Evolutionary conservation across 2,329 filamentous ascomycete genomes (phyloP), one percentile per base, ranked within the genome.

Genomic region (Conoideocrella luteorostrata): DNA sequence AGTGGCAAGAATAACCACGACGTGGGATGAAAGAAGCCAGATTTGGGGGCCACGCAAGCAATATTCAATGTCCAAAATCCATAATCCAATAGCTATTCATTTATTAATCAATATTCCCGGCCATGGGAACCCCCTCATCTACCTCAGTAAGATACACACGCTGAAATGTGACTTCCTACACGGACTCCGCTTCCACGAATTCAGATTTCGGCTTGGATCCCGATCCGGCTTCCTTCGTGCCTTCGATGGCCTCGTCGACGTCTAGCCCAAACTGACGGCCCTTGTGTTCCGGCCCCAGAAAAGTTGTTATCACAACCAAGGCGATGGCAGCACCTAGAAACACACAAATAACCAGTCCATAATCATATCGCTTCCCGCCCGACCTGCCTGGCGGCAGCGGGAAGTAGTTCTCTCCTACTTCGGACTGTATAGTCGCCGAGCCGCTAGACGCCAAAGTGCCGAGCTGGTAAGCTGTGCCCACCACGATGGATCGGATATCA

Each of bases 401-500:
- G n/a, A 43, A 35, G 15, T 43, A 37, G 0, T 28, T 26, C 20
- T 43, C 41, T 18, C 33, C 41, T 7, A 43, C 20, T 10, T 26
- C 30, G 9, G 41, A 36, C 30, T 43, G 41, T 5, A 43, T 43
- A 4, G 33, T 36, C 15, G 41, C 28, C n/a, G 41, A 35, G 30
- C 30, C 20, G 12, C 32, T 43, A 9, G 33, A 33, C 10, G 32
- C 33, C 41, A 43, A 6, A 7, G 22, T 36, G 21, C 41, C 41
- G n/a, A 43, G 32, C 32, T 43, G 33, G n/a, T 43, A 43, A 17
- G 41, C 15, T 5, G 41, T 43, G 13, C 41, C 32, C 9, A 37
- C 41, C 21, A 43, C 41, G 37, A 43, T 36, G 23, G 41, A 43
- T 9, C 30, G 30, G 6, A 28, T 36, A 4, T 24, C 21, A 13